Evolutionary conservation across 306 rosid genomes (phyloP).

Genomic region (Cucumis melo): DNA sequence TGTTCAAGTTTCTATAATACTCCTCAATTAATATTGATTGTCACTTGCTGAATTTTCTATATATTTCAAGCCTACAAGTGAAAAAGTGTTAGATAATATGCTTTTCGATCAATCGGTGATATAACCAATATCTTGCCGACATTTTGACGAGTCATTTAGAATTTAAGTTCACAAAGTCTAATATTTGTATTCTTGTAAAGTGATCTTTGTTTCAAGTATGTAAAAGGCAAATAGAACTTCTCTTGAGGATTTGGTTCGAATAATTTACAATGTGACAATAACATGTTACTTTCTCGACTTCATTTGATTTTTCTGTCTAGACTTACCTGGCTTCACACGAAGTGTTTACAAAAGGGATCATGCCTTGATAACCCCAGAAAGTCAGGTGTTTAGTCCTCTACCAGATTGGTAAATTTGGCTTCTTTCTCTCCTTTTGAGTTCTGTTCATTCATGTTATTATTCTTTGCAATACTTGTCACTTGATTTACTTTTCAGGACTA

Average conservation of each 20-base stretch:
- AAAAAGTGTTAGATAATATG: no score
- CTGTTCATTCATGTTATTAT: not conserved
- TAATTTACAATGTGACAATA: not conserved
- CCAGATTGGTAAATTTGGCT: slow-evolving; percentile 55
- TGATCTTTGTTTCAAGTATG: not conserved
- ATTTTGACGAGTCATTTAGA: not conserved
- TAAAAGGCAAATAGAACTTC: not conserved
- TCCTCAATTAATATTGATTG: no score
- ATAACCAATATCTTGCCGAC: no score
- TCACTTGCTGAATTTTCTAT: no score
- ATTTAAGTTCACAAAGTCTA: not conserved
- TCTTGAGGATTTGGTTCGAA: not conserved
- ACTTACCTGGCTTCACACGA: slow-evolving; percentile 93
- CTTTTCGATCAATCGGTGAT: no score
- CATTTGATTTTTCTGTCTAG: slow-evolving; percentile 28
- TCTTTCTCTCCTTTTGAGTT: not conserved
- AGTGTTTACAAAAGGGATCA: slow-evolving; percentile 74
- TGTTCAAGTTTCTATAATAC: no score
- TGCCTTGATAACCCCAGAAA: slow-evolving; percentile 83
- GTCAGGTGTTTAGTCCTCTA: slow-evolving; percentile 82
- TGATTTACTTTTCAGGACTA: slow-evolving; percentile 28
- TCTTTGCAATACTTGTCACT: not conserved
- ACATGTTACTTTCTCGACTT: slow-evolving; percentile 5
- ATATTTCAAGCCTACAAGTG: no score
- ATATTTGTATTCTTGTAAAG: not conserved